Evolutionary conservation across 768 basidiomycete genomes (phyloP).

Genomic region (Neoboletus subvelutipes): DNA sequence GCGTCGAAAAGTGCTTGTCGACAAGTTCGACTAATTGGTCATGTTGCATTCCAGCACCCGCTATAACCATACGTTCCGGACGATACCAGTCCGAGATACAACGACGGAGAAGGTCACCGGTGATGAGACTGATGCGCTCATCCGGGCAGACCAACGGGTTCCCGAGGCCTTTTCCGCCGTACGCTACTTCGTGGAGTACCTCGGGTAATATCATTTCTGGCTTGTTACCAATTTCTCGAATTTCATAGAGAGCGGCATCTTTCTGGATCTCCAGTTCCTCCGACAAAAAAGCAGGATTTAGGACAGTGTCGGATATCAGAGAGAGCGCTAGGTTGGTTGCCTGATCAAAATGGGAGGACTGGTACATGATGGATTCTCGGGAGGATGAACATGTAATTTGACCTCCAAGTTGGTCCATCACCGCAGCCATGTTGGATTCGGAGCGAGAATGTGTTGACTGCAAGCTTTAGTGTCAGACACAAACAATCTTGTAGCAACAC

Average conservation of each 20-base stretch:
- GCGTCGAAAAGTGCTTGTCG: slow-evolving; percentile 80
- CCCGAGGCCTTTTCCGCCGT: slow-evolving; percentile 74
- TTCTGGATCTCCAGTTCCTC: slow-evolving; percentile 84
- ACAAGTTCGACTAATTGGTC: slow-evolving; percentile 83
- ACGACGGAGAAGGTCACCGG: slow-evolving; percentile 55
- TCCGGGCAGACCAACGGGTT: slow-evolving; percentile 88
- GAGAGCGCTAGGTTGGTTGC: slow-evolving; percentile 80
- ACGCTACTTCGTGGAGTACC: slow-evolving; percentile 84
- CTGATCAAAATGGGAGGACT: slow-evolving; percentile 89
- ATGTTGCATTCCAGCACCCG: slow-evolving; percentile 91
- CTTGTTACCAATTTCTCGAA: slow-evolving; percentile 82
- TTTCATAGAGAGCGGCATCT: slow-evolving; percentile 87
- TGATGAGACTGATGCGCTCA: slow-evolving; percentile 71
- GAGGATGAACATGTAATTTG: slow-evolving; percentile 91
- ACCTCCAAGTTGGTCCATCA: slow-evolving; percentile 83
- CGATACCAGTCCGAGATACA: slow-evolving; percentile 82
- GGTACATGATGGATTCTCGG: slow-evolving; percentile 96
- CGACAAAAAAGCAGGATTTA: slow-evolving; percentile 68
- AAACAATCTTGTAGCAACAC: neutral
- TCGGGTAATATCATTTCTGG: slow-evolving; percentile 95
- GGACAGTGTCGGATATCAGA: slow-evolving; percentile 88
- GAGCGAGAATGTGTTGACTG: slow-evolving; percentile 76
- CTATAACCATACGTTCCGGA: slow-evolving; percentile 94
- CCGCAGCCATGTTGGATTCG: slow-evolving; percentile 73
- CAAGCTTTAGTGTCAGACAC: slow-evolving; percentile 1